Base-by-base conservation (phyloP, 257 asterid species). In the Ballota nigra region DNA sequence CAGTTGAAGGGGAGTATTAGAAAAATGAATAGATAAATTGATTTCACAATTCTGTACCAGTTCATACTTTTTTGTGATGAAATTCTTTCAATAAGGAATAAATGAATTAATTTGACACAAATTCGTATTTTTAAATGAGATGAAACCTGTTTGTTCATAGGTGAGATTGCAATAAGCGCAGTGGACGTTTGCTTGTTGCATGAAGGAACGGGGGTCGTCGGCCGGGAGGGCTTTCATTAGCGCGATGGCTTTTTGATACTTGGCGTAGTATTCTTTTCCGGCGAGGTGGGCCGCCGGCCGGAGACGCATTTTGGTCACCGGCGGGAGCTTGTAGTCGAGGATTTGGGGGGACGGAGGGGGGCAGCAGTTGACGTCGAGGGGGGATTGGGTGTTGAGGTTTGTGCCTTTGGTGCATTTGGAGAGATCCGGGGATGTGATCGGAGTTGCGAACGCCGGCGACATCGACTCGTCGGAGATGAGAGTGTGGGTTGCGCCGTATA, bases 101-200 rank as follows among this genome's bases (percentile, higher is more conserved):
- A n/a, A n/a, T n/a, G n/a, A n/a, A n/a, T n/a, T n/a, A n/a, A n/a
- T n/a, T n/a, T n/a, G n/a, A n/a, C n/a, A n/a, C n/a, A n/a, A n/a
- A n/a, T n/a, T n/a, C n/a, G n/a, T n/a, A n/a, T n/a, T n/a, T n/a
- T n/a, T n/a, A n/a, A n/a, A n/a, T n/a, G n/a, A n/a, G 70, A 6
- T 29, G 31, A n/a, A n/a, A n/a, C n/a, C n/a, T n/a, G 36, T 22
- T 40, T 81, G 88, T 11, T 70, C 66, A 8, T 83, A 83, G 3
- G 83, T 73, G 22, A 81, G 83, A 24, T 84, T 84, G 74, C 88
- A 84, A 29, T 81, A 81, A 1, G 88, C 84, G 62, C 88, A 81
- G 60, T 84, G 88, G 4, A 84, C 82, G 8, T 84, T 84, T 3
- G 88, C 88, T 34, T 84, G 88, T 20, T 79, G 86, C 83, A 68